Evolutionary conservation across 441 rosid genomes (phyloP).

Genomic region (Brassica hybrid): DNA sequence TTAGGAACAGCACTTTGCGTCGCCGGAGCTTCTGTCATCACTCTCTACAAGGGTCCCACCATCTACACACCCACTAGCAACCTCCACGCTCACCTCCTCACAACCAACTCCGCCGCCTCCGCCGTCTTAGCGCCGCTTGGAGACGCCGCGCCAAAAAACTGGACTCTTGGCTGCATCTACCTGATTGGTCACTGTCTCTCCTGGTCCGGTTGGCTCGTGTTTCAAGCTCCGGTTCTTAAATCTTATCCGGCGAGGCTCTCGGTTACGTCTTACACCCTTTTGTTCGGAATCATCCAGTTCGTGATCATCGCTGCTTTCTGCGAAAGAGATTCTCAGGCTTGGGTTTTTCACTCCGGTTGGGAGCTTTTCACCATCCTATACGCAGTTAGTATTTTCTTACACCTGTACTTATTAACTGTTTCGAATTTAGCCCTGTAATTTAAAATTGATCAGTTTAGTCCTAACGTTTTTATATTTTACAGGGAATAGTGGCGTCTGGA

Average conservation of each 20-base stretch:
- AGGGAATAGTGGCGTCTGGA: slow-evolving; percentile 99
- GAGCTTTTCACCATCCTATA: slow-evolving; percentile 93
- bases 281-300: slow-evolving; percentile 97
- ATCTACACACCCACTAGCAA: slow-evolving; percentile 63
- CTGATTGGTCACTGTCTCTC: slow-evolving; percentile 95
- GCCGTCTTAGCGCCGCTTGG: slow-evolving; percentile 61
- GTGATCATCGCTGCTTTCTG: slow-evolving; percentile 74
- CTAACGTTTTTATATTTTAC: slow-evolving; percentile 18
- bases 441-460: neutral
- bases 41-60: slow-evolving; percentile 88
- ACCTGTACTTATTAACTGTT: neutral
- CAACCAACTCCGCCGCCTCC: slow-evolving; percentile 40
- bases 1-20: slow-evolving; percentile 84
- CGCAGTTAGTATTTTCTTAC: slow-evolving; percentile 61
- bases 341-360: slow-evolving; percentile 84
- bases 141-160: slow-evolving; percentile 76
- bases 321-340: slow-evolving; percentile 75
- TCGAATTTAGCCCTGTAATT: neutral
- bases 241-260: slow-evolving; percentile 97
- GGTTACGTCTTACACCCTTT: slow-evolving; percentile 91
- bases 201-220: slow-evolving; percentile 99
- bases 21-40: slow-evolving; percentile 93
- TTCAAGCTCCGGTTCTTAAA: slow-evolving; percentile 94
- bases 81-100: slow-evolving; percentile 39
- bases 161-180: slow-evolving; percentile 94